A percentile compares a stretch with the other conserved stretches of the same genome.
phyloP scores from a whole-genome alignment of 331 rosid species.

The Phaseolus coccineus region DNA sequence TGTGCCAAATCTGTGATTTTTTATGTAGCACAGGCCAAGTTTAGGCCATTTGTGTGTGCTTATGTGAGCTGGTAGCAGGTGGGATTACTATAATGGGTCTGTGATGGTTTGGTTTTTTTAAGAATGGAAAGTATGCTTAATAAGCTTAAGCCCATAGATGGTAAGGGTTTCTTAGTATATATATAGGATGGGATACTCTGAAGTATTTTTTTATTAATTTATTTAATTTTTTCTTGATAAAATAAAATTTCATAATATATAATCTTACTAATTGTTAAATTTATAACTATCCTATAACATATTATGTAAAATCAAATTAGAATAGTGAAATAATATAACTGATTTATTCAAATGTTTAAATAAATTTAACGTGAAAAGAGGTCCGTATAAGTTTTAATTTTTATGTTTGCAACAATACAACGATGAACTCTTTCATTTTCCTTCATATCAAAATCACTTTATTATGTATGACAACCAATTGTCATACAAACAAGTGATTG shows the following conservation, averaged over 20 bases:
- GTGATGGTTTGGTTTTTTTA: no score
- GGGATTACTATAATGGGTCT: no score
- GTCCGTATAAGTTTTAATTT: slow-evolving; percentile 64
- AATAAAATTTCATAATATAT: slow-evolving; percentile 39
- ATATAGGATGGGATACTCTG: no score
- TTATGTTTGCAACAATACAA: slow-evolving; percentile 80
- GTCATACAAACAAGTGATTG: neutral
- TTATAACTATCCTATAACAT: slow-evolving; percentile 70
- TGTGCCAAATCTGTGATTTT: no score
- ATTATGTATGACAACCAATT: slow-evolving; percentile 24
- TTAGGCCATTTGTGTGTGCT: no score
- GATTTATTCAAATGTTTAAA: neutral
- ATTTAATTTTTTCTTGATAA: no score
- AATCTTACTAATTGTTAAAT: slow-evolving; percentile 77
- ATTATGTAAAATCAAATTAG: slow-evolving; percentile 31
- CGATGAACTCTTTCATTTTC: slow-evolving; percentile 92
- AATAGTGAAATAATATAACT: slow-evolving; percentile 2
- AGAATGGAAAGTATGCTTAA: no score
- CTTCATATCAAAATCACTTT: slow-evolving; percentile 58
- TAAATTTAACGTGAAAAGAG: slow-evolving; percentile 44
- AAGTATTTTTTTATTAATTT: no score
- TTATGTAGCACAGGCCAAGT: no score
- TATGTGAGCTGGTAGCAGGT: no score
- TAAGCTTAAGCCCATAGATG: no score
- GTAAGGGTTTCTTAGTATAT: no score